These are phyloP conservation scores for Hyparrhenia diplandra DNA, from an alignment of 176 grass and related monocot genomes.

Conservation along the genomic window DNA sequence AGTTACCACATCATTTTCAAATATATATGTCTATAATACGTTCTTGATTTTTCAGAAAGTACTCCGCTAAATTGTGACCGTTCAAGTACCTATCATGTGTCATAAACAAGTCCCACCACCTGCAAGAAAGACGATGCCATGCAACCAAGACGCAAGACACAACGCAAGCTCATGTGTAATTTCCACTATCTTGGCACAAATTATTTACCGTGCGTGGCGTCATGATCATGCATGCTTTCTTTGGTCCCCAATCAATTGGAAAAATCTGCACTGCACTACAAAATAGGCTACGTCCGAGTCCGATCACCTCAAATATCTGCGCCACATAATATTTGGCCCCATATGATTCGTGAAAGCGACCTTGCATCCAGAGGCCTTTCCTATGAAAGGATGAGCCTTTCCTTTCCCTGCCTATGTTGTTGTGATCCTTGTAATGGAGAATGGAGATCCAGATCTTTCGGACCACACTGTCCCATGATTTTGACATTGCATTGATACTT, in stretches of 20 bases:
- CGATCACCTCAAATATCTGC: not conserved
- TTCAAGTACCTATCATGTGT: conserved; percentile 14
- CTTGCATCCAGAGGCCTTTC: not conserved
- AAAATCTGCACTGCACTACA: not conserved
- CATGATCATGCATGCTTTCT: too few relatives aligned
- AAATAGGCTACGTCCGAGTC: not conserved
- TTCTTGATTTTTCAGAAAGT: not conserved
- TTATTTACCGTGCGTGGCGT: not conserved
- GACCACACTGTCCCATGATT: too few relatives aligned
- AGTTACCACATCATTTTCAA: not conserved
- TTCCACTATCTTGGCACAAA: not conserved
- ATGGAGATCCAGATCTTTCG: not conserved
- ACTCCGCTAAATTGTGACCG: not conserved
- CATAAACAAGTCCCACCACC: not conserved
- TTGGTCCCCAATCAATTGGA: not conserved
- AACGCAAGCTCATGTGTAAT: not conserved
- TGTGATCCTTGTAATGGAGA: not conserved
- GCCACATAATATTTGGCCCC: conserved; percentile 11
- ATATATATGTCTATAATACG: not conserved
- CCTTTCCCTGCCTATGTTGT: not conserved
- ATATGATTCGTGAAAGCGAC: conserved; percentile 24
- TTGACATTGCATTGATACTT: too few relatives aligned
- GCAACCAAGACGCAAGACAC: not conserved
- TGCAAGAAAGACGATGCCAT: not conserved
- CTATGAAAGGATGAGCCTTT: not conserved